Conservation (phyloP, 768 basidiomycete species). For the Termitomyces sp. region DNA sequence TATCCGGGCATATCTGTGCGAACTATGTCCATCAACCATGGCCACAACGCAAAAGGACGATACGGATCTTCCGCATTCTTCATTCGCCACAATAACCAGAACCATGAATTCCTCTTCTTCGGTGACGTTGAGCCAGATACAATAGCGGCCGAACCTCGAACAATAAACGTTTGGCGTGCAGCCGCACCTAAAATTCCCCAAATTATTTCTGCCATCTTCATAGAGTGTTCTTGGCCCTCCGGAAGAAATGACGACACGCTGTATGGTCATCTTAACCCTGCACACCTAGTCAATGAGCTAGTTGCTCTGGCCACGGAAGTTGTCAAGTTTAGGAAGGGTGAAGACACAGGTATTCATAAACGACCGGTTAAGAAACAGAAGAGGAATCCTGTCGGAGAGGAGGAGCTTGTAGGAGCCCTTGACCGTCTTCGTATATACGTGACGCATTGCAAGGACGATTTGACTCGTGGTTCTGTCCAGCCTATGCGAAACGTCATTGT, state of each 20-base stretch:
- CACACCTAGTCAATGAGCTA: conserved; percentile 75
- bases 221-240: conserved; percentile 89
- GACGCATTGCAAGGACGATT: conserved; percentile 83
- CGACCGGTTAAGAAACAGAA: conserved; percentile 32
- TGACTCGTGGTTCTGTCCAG: conserved; percentile 38
- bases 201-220: conserved; percentile 74
- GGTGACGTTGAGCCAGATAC: conserved; percentile 91
- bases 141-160: conserved; percentile 53
- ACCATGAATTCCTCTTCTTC: conserved; percentile 83
- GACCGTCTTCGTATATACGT: conserved; percentile 66
- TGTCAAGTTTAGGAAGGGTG: conserved; percentile 32
- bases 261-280: conserved; percentile 85
- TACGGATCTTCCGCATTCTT: conserved; percentile 88
- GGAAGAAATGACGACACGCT: conserved; percentile 62
- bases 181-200: conserved; percentile 76
- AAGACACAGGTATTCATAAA: conserved; percentile 17
- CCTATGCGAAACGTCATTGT: conserved; percentile 66
- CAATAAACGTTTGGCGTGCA: conserved; percentile 69
- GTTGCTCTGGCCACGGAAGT: conserved; percentile 64
- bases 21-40: conserved; percentile 70
- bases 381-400: conserved; percentile 31
- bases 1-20: conserved; percentile 55
- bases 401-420: conserved; percentile 48
- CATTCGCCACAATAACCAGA: conserved; percentile 57
- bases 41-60: conserved; percentile 44